phyloP scores from a whole-genome alignment of 1,284 basidiomycete species.

The Marasmius fiardii region DNA sequence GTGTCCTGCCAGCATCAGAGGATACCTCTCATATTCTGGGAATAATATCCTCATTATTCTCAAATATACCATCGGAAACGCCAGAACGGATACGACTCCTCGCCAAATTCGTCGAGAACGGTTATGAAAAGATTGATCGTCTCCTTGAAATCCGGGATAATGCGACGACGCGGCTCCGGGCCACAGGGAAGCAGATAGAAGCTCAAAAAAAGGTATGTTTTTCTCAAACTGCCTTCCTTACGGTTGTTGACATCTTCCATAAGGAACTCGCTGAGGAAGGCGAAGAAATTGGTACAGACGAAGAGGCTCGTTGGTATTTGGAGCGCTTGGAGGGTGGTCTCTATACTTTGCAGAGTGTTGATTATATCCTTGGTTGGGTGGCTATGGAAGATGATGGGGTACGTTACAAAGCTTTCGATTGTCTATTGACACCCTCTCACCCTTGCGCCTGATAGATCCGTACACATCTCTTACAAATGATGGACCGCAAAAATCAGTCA shows the following conservation, averaged over 20 bases:
- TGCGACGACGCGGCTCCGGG: slow-evolving; percentile 55
- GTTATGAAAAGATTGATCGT: slow-evolving; percentile 93
- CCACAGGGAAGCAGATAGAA: slow-evolving; percentile 62
- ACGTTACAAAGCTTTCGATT: slow-evolving; percentile 25
- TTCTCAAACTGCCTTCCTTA: neutral
- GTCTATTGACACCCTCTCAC: slow-evolving; percentile 13
- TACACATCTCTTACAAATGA: slow-evolving; percentile 69
- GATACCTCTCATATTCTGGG: slow-evolving; percentile 87
- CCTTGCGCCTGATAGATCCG: slow-evolving; percentile 52
- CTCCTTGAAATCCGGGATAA: slow-evolving; percentile 84
- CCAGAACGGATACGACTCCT: slow-evolving; percentile 79
- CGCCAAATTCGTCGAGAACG: slow-evolving; percentile 89
- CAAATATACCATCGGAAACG: slow-evolving; percentile 87
- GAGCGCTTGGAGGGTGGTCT: slow-evolving; percentile 83
- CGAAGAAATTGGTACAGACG: slow-evolving; percentile 57
- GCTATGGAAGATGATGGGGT: slow-evolving; percentile 99
- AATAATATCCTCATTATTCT: slow-evolving; percentile 85
- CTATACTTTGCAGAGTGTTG: slow-evolving; percentile 86
- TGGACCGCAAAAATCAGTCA: slow-evolving; percentile 67
- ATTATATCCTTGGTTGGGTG: slow-evolving; percentile 94
- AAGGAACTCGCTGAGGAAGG: slow-evolving; percentile 56
- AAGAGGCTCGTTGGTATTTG: slow-evolving; percentile 81
- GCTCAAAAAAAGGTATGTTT: slow-evolving; percentile 60
- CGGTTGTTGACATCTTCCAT: neutral
- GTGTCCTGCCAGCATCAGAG: slow-evolving; percentile 64